Conservation (phyloP, 2,329 filamentous ascomycete genomes). For the Plectosphaerella plurivora region DNA sequence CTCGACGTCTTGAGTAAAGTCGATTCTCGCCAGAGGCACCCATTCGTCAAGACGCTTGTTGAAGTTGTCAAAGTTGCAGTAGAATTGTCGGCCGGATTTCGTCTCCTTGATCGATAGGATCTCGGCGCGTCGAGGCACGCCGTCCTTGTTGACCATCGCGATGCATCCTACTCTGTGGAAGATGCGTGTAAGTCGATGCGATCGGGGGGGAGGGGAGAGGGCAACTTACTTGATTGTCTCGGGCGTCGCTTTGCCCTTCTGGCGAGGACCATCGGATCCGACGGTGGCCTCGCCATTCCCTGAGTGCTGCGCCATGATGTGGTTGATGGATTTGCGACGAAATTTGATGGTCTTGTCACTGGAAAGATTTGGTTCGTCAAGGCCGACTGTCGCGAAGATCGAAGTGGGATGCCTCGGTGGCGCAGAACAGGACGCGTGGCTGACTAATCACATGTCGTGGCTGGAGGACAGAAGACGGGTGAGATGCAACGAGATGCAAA, state of each 20-base stretch:
- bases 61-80: constrained; percentile 98
- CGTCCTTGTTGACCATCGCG: constrained; percentile 64
- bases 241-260: constrained; percentile 80
- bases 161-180: constrained; percentile 48
- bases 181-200: constrained; percentile 1
- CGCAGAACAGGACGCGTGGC: too few relatives aligned
- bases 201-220: not conserved
- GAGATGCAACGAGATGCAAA: too few relatives aligned
- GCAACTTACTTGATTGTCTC: constrained; percentile 70
- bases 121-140: constrained; percentile 84
- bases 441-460: too few relatives aligned
- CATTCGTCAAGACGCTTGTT: constrained; percentile 87
- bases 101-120: constrained; percentile 92
- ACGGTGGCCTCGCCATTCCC: constrained; percentile 48
- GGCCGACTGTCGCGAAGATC: not conserved
- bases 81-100: constrained; percentile 84
- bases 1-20: constrained; percentile 87
- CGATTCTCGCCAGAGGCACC: constrained; percentile 77
- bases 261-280: constrained; percentile 51
- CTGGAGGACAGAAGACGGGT: too few relatives aligned
- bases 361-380: not conserved
- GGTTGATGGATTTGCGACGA: constrained; percentile 11
- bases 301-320: constrained; percentile 50
- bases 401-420: too few relatives aligned
- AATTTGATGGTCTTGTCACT: constrained; percentile 2